These are phyloP conservation scores for Periconia macrospinosa DNA, from an alignment of 2,329 filamentous ascomycete species.

Conservation along the genomic window DNA sequence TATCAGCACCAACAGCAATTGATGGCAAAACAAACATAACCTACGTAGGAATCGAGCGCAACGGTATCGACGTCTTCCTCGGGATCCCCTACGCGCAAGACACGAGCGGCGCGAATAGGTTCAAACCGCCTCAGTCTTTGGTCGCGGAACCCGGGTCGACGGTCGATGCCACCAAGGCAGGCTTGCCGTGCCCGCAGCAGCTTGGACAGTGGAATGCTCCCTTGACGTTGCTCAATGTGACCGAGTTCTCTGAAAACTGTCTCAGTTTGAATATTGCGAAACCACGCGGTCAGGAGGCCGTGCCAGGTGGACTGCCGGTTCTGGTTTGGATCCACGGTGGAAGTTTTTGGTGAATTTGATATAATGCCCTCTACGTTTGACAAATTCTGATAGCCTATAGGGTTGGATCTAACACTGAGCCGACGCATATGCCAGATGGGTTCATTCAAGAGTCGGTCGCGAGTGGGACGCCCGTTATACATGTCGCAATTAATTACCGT, in stretches of 20 bases:
- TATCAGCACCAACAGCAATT: conserved; percentile 8
- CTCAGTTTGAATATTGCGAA: conserved; percentile 64
- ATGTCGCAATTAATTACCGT: conserved; percentile 41
- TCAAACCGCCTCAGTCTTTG: conserved; percentile 49
- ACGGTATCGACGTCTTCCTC: conserved; percentile 52
- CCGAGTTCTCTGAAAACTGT: conserved; percentile 56
- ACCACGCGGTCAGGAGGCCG: conserved; percentile 44
- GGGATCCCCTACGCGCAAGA: conserved; percentile 53
- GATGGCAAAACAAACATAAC: conserved; percentile 30
- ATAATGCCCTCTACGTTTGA: no score
- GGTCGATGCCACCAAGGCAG: conserved; percentile 46
- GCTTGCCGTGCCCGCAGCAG: conserved; percentile 51
- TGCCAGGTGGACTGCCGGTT: conserved; percentile 51
- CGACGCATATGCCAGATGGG: conserved; percentile 47
- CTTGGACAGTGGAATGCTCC: conserved; percentile 31
- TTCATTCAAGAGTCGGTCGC: conserved; percentile 51
- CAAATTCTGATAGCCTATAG: neutral
- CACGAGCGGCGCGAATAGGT: conserved; percentile 50
- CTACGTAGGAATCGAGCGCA: conserved; percentile 49
- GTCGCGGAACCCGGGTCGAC: conserved; percentile 33
- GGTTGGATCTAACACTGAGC: conserved; percentile 35
- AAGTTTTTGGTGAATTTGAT: neutral
- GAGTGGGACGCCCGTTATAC: conserved; percentile 45
- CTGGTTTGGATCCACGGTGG: conserved; percentile 62
- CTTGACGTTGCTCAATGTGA: conserved; percentile 40